Base-by-base conservation (phyloP, 345 rosid genomes). In the Gynandropsis gynandra region DNA sequence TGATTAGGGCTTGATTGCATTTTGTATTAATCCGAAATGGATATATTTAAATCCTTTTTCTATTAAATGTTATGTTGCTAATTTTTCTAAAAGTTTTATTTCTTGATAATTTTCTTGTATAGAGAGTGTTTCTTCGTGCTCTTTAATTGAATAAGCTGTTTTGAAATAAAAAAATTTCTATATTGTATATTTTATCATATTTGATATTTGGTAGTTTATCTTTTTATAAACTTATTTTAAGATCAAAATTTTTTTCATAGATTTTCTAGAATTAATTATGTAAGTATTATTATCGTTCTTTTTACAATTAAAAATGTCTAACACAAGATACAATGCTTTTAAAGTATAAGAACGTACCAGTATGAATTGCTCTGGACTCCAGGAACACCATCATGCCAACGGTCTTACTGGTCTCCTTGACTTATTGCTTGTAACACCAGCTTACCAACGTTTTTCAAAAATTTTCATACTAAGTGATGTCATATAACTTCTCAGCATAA, bases 21-120 rank as follows among this genome's bases (percentile, higher is more conserved):
- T 27, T 47, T 47, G 51, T 0, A 47, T 1, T 1, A 47, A 4
- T n/a, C 36, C 51, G 4, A 13, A 47, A 4, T 47, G 51, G 0
- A 48, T 0, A 31, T 50, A 50, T 10, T 50, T 50, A 5, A 50
- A 50, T 5, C 54, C 41, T 11, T 50, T 50, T 50, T 50, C 40
- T 10, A 31, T 49, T 4, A 10, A 32, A 9, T 32, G 29, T 0
- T 32, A 37, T 15, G 33, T 0, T 0, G 41, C 41, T 0, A 33
- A 1, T 33, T 39, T 16, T 0, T 36, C 14, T 48, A 48, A 16
- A 29, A 48, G 0, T 48, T 31, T 31, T 1, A 48, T 48, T 48
- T 48, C 52, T 48, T 48, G 37, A 10, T 29, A 48, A 5, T 48
- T 38, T 14, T 48, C 1, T 48, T 48, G 52, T 1, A 48, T n/a